Evolutionary conservation across 345 rosid genomes (phyloP).

Genomic region (Nephelium lappaceum): DNA sequence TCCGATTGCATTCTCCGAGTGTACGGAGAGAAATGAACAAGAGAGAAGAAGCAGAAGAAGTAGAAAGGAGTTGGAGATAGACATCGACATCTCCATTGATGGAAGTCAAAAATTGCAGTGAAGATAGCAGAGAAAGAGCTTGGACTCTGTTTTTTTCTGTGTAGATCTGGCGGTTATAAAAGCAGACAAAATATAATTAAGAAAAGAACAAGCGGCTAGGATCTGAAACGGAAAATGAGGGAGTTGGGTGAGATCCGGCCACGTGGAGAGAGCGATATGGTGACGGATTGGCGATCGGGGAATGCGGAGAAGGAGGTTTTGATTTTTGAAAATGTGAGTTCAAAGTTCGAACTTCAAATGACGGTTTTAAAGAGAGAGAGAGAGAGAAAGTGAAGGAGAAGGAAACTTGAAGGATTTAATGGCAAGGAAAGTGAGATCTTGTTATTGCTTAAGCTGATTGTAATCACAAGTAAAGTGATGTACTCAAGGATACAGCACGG

Average conservation of each 20-base stretch:
- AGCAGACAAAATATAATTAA: too few relatives aligned
- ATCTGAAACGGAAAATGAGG: not conserved
- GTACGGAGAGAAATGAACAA: not conserved
- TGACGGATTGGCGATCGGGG: not conserved
- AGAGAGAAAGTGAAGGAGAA: not conserved
- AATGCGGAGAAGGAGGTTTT: not conserved
- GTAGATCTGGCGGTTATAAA: constrained; percentile 25
- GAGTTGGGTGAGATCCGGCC: not conserved
- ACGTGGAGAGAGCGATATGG: not conserved
- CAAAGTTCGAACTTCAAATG: not conserved
- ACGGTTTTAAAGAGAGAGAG: not conserved
- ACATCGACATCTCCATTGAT: not conserved
- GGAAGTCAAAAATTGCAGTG: not conserved
- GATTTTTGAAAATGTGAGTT: too few relatives aligned
- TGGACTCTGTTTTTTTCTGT: not conserved
- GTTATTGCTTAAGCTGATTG: too few relatives aligned
- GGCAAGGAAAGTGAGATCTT: not conserved
- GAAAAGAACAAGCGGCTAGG: not conserved
- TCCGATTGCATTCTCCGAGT: not conserved
- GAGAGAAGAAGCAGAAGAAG: not conserved
- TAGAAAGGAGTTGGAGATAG: not conserved
- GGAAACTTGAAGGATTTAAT: not conserved
- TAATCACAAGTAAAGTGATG: not conserved
- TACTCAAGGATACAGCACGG: not conserved
- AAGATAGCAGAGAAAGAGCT: not conserved